These are phyloP conservation scores for Mortierella sp. DNA, from an alignment of 371 early-diverging fungal genomes.

Conservation along the genomic window DNA sequence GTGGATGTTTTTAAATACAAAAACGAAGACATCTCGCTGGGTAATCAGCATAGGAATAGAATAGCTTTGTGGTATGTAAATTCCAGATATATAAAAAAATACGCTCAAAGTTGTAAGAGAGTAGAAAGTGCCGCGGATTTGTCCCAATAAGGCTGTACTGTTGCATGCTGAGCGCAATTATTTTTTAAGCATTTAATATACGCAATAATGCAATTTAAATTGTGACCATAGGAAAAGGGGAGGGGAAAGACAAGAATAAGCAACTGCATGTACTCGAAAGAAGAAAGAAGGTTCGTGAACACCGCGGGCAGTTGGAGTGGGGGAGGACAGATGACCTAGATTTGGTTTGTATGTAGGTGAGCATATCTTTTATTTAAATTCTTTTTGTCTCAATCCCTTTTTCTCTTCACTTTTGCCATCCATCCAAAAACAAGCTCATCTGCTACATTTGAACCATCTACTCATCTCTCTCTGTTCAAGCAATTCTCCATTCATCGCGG, in stretches of 20 bases:
- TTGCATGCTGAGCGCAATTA: background rate
- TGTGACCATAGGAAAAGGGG: too few species aligned
- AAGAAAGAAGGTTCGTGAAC: background rate
- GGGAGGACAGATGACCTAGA: background rate
- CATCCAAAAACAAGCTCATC: background rate
- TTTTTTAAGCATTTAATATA: background rate
- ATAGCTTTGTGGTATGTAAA: background rate
- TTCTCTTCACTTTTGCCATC: background rate
- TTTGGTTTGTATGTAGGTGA: background rate
- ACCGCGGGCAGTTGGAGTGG: background rate
- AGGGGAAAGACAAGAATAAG: too few species aligned
- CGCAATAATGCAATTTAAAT: too few species aligned
- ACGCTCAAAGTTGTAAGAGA: background rate
- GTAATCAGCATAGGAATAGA: background rate
- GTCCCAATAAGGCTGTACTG: background rate
- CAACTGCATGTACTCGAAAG: background rate
- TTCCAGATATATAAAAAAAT: background rate
- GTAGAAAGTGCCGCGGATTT: background rate
- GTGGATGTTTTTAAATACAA: background rate
- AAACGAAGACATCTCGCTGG: background rate
- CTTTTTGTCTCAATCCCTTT: background rate
- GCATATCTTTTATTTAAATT: background rate
- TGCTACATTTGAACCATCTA: too few species aligned
- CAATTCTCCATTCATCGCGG: background rate
- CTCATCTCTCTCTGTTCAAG: background rate